A percentile compares a stretch with the other conserved stretches of the same genome.
Conservation (phyloP, 2,329 filamentous ascomycete species). For the Moelleriella libera region DNA sequence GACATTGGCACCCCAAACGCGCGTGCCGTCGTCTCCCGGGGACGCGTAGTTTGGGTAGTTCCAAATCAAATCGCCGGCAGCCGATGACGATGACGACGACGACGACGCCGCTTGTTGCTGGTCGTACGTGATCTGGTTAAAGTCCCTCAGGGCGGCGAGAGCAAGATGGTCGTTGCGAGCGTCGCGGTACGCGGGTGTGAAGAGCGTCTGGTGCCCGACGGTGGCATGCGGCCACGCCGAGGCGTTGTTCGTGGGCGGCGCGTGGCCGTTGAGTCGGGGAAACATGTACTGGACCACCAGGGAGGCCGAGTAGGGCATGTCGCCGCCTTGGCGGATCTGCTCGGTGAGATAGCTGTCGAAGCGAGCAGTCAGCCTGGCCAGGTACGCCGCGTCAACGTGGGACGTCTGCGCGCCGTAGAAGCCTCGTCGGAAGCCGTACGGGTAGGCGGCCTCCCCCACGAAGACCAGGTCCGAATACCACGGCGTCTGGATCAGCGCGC, state of each 20-base stretch:
- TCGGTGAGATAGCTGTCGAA: background rate
- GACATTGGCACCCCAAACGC: background rate
- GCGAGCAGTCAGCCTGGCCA: background rate
- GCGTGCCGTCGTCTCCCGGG: background rate
- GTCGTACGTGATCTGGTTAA: background rate
- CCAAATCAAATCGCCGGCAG: background rate
- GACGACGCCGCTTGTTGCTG: background rate
- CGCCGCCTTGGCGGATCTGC: background rate
- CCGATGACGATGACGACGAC: too few species aligned
- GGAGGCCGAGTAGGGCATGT: background rate
- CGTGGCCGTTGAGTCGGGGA: background rate
- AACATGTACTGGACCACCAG: conserved; percentile 1
- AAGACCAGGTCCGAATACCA: background rate
- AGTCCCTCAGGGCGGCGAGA: background rate
- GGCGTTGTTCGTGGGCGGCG: background rate
- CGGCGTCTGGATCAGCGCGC: background rate
- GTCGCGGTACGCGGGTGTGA: background rate
- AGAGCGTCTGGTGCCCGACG: background rate
- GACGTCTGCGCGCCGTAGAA: background rate
- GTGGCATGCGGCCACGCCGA: background rate
- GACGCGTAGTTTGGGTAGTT: background rate
- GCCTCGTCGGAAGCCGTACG: background rate
- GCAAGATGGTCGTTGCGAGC: background rate
- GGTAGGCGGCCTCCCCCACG: background rate
- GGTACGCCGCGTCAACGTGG: background rate